Evolutionary conservation across 495 filamentous ascomycete genomes (phyloP), one percentile per base, ranked within the genome.

Genomic region (Lasiosphaeriaceae sp.): DNA sequence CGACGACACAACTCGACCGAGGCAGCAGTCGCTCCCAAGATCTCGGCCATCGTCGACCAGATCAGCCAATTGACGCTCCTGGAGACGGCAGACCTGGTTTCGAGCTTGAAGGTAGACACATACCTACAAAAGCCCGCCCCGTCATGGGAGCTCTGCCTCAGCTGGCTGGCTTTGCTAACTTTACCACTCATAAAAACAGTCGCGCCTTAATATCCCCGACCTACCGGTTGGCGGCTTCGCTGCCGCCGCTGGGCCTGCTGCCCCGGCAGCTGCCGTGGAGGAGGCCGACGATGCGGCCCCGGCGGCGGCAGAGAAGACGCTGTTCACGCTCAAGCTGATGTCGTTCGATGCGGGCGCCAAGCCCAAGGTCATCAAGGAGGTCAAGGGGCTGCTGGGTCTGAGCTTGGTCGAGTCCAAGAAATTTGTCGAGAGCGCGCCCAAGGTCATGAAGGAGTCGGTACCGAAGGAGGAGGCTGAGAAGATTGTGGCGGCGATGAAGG

Each of bases 341-440:
- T 86, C 86, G 14, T 92, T 97, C 75, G 94, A 97, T 39, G 82
- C 92, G 26, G 79, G 69, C 14, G 78, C 94, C 55, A 99, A 99
- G 80, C 90, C 95, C 53, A 99, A 99, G 85, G 78, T 99, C 56
- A 99, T 99, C 79, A 99, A 99, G 83, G 94, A 99, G 81, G 86
- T 99, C 75, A 99, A 99, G 85, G 83, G 81, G 64, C 82, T 99
- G 82, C 80, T 99, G 51, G 94, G 95, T 4, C 74, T 99, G 73
- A 95, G 90, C 69, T 81, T 99, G 75, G 94, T 99, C 64, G 94
- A 99, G 75, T 96, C 91, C 77, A 99, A 99, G 87, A 99, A 99
- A 82, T 99, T 99, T 74, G 94, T 97, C 62, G 94, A 99, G 82
- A 88, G 88, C 64, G 90, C 87, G 69, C 94, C 94, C 61, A 99